A percentile compares a stretch with the other conserved stretches of the same genome.
These are phyloP conservation scores for Hyphodiscus sp. DNA, from an alignment of 2,329 filamentous ascomycete species.

Conservation along the genomic window DNA sequence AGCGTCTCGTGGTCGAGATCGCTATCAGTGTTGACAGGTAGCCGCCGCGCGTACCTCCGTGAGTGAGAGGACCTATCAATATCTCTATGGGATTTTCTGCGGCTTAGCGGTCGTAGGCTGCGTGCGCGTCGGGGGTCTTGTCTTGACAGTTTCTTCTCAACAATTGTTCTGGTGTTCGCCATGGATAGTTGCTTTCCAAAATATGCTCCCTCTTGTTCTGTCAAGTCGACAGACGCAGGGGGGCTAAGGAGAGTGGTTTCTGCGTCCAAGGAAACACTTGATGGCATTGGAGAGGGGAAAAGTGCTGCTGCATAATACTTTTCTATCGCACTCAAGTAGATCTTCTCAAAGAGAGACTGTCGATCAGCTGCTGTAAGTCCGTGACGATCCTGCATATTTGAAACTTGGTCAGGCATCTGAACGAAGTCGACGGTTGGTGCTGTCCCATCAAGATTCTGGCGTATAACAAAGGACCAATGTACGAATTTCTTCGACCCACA, in stretches of 20 bases:
- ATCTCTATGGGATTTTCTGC: background rate
- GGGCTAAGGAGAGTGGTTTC: background rate
- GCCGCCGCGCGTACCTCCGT: background rate
- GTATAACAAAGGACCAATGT: constrained; percentile 18
- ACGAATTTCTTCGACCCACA: constrained; percentile 5
- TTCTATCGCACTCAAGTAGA: background rate
- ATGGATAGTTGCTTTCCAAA: background rate
- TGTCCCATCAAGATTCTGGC: constrained; percentile 14
- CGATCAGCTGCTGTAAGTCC: constrained; percentile 3
- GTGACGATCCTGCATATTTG: background rate
- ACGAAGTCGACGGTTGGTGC: constrained; percentile 8
- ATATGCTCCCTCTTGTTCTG: background rate
- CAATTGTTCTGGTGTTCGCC: background rate
- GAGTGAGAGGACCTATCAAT: background rate
- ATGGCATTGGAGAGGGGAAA: background rate
- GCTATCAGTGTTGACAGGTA: background rate
- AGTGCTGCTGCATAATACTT: background rate
- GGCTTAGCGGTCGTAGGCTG: background rate
- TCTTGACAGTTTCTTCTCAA: background rate
- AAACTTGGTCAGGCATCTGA: constrained; percentile 9
- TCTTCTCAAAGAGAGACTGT: constrained; percentile 1
- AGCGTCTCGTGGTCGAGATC: background rate
- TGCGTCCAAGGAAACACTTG: background rate
- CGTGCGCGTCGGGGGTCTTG: too few relatives aligned
- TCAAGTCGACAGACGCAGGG: background rate